phyloP scores from a whole-genome alignment of 371 early-diverging fungal species.

The Gilbertella persicaria region DNA sequence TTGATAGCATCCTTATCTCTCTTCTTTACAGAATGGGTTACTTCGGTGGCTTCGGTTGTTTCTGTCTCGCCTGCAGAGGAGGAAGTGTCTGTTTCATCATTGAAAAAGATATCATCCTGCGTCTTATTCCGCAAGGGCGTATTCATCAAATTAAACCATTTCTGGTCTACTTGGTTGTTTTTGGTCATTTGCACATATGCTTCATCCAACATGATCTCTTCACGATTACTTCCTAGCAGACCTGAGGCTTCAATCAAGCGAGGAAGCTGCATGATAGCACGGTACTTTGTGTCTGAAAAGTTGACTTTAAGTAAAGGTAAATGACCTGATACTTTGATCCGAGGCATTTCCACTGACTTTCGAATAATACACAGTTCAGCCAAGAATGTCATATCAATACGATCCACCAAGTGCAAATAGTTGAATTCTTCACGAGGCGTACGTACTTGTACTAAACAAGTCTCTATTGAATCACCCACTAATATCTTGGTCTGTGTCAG shows the following conservation, averaged over 20 bases:
- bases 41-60: conserved; percentile 16
- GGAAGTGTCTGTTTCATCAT: conserved; percentile 35
- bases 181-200: not conserved
- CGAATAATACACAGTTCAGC: conserved; percentile 87
- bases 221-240: conserved; percentile 14
- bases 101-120: conserved; percentile 26
- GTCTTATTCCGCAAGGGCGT: conserved; percentile 35
- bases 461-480: conserved; percentile 76
- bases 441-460: conserved; percentile 71
- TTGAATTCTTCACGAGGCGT: conserved; percentile 40
- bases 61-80: conserved; percentile 25
- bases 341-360: conserved; percentile 72
- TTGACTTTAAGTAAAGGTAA: conserved; percentile 88
- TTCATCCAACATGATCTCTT: not conserved
- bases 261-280: conserved; percentile 81
- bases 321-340: conserved; percentile 79
- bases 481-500: conserved; percentile 85
- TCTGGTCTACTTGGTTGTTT: conserved; percentile 17
- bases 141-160: conserved; percentile 38
- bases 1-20: conserved; percentile 20
- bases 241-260: conserved; percentile 60
- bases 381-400: conserved; percentile 82
- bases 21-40: conserved; percentile 25
- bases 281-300: conserved; percentile 94
- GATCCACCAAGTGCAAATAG: conserved; percentile 82